These are phyloP conservation scores for Trifolium repens DNA, from an alignment of 306 rosid species.

Conservation along the genomic window DNA sequence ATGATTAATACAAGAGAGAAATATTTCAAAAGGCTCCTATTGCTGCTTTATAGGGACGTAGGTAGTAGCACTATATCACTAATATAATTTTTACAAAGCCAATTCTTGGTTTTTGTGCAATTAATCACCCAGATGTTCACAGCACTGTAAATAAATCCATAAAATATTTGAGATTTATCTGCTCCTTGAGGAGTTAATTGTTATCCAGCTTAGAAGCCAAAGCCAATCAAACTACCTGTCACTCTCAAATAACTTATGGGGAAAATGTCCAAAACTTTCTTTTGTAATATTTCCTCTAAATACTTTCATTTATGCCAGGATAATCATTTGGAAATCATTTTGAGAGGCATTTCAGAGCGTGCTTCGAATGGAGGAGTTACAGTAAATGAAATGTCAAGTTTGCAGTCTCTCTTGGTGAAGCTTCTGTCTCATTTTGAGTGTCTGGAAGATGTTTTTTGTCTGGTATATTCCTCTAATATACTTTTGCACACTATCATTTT, in stretches of 20 bases:
- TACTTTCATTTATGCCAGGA: slow-evolving; percentile 61
- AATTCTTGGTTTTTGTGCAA: no score
- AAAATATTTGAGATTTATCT: slow-evolving; percentile 33
- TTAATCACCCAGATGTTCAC: no score
- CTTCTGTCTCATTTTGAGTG: slow-evolving; percentile 65
- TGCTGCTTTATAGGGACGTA: no score
- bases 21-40: no score
- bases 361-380: slow-evolving; percentile 51
- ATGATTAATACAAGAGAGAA: no score
- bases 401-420: slow-evolving; percentile 90
- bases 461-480: slow-evolving; percentile 59
- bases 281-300: slow-evolving; percentile 38
- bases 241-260: slow-evolving; percentile 16
- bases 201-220: slow-evolving; percentile 2
- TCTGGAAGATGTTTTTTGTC: slow-evolving; percentile 67
- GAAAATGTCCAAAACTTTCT: slow-evolving; percentile 15
- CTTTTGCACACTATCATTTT: slow-evolving; percentile 10
- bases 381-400: slow-evolving; percentile 68
- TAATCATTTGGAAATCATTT: slow-evolving; percentile 61
- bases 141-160: background rate
- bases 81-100: no score
- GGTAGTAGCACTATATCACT: no score
- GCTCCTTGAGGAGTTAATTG: slow-evolving; percentile 19
- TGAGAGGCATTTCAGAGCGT: slow-evolving; percentile 71
- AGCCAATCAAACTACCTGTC: background rate